Evolutionary conservation across 768 basidiomycete species (phyloP).

Genomic region (Mycena galopus): DNA sequence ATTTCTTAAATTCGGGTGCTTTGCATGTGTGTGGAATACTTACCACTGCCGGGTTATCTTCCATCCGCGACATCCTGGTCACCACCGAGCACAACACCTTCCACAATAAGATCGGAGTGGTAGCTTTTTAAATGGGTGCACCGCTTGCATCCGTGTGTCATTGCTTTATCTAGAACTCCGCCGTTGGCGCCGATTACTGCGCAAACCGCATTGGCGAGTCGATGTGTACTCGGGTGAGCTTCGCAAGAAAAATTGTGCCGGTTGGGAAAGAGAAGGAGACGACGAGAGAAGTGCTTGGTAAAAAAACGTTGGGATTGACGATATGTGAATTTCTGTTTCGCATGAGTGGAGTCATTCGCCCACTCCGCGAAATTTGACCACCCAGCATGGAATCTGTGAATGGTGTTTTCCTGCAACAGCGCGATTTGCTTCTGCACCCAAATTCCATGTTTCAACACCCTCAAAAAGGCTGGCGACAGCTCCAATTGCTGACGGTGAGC

Average conservation of each 20-base stretch:
- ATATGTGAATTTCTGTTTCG: slow-evolving; percentile 29
- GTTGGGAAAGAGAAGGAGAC: slow-evolving; percentile 38
- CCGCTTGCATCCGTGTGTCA: slow-evolving; percentile 6
- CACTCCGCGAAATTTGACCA: slow-evolving; percentile 46
- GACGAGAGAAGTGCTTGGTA: slow-evolving; percentile 42
- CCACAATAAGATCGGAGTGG: no score
- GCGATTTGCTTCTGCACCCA: no score
- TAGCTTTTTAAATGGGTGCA: no score
- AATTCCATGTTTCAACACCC: no score
- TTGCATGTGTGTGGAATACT: background rate
- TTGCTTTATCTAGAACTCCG: slow-evolving; percentile 11
- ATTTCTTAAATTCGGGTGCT: background rate
- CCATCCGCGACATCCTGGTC: background rate
- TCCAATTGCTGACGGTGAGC: background rate
- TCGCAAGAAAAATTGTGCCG: slow-evolving; percentile 20
- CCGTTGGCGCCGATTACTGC: slow-evolving; percentile 27
- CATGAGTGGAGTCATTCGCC: slow-evolving; percentile 18
- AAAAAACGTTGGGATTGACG: slow-evolving; percentile 32
- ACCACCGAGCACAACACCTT: no score
- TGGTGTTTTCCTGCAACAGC: no score
- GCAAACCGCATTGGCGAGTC: slow-evolving; percentile 15
- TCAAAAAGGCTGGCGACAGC: slow-evolving; percentile 27
- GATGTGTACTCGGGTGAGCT: slow-evolving; percentile 32
- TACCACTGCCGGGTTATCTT: background rate
- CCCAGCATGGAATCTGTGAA: slow-evolving; percentile 41